Evolutionary conservation across 2,329 filamentous ascomycete genomes (phyloP).

Genomic region (Colletotrichum truncatum): DNA sequence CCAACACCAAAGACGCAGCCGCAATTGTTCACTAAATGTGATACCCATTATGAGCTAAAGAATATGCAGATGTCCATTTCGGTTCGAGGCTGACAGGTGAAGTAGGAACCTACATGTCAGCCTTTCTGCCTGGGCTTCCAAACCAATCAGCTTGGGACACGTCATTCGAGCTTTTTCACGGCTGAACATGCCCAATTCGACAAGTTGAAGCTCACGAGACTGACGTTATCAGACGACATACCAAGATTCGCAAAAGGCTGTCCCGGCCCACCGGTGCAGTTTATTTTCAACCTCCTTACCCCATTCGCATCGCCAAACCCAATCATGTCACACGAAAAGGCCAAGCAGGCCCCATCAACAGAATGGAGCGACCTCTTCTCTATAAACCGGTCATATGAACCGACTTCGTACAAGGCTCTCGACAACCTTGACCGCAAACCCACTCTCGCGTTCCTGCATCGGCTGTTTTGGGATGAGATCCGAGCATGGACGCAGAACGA

Average conservation of each 20-base stretch:
- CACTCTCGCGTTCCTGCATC: not conserved
- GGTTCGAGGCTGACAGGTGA: not conserved
- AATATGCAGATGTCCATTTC: not conserved
- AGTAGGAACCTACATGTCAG: not conserved
- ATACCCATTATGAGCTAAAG: not conserved
- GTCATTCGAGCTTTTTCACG: not conserved
- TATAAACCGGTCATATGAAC: not conserved
- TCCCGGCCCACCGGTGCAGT: not conserved
- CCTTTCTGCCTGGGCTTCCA: not conserved
- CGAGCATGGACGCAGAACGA: constrained; percentile 15
- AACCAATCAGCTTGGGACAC: constrained; percentile 21
- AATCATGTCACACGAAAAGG: constrained; percentile 3
- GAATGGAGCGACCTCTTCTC: constrained; percentile 14
- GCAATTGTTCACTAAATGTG: not conserved
- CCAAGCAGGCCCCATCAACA: not conserved
- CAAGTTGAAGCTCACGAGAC: not conserved
- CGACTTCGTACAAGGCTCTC: constrained; percentile 7
- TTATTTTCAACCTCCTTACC: not conserved
- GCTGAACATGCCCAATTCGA: not conserved
- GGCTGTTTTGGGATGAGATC: constrained; percentile 10
- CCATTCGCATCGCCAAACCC: not conserved
- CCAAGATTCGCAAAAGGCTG: not conserved
- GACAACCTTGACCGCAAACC: constrained; percentile 4
- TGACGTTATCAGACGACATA: no score
- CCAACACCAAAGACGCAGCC: not conserved